Evolutionary conservation across 2,329 filamentous ascomycete species (phyloP), one percentile per base, ranked within the genome.

Genomic region (Pyricularia pennisetigena): DNA sequence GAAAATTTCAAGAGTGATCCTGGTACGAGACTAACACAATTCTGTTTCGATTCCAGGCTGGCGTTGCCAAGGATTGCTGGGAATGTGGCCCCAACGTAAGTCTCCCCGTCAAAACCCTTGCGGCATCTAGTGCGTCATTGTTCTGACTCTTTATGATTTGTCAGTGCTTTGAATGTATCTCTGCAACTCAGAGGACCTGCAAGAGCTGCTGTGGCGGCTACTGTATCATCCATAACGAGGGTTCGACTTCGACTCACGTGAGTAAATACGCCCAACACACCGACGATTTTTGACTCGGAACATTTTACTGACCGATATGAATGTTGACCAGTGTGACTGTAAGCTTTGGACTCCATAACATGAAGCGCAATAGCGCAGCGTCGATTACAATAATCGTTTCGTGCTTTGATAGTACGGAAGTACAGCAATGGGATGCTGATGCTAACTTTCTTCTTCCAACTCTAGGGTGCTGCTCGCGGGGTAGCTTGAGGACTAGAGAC

Each of bases 81-180:
- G 93, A 94, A 77, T 97, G 93, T 77, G 93, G 92, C 67, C 86
- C 86, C 70, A 94, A 91, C 70, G 90, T 93, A 79, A 81, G 87
- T 76, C 28, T 12, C 29, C 24, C 1, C 24, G 35, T 10, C 16
- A n/a, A 12, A 49, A 7, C 20, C 16, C 12, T 8, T 28, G n/a
- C 14, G 16, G 20, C 26, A 9, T 9, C 6, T 54, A 4, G 6
- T 23, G 41, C 20, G 29, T 30, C 41, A 35, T 35, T 28, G n/a
- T 62, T 26, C 65, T 66, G 66, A 67, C 28, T 32, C 14, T 30
- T 28, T 9, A 54, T 66, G 32, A 62, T 14, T 4, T 14, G n/a
- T 24, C 71, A 93, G 89, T 97, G 94, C 76, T 84, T 86, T 66
- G 84, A 86, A 57, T 97, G 94, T 79, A 92, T 93, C 74, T 80